A percentile compares a stretch with the other conserved stretches of the same genome.
Evolutionary conservation across 345 rosid genomes (phyloP).

Genomic region (Diplotaxis tenuifolia): DNA sequence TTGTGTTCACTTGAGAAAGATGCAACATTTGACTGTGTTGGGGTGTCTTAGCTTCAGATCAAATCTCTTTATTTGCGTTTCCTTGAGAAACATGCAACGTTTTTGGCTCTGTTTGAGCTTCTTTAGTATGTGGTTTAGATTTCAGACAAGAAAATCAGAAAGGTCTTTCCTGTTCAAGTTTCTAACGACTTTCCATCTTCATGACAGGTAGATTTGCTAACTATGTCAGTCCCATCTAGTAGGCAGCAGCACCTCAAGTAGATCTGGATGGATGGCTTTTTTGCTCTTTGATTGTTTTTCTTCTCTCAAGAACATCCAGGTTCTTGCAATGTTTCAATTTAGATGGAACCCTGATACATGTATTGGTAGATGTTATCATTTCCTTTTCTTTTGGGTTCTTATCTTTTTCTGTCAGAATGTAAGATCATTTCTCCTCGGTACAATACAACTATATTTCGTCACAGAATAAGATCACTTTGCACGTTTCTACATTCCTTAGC

Average conservation of each 20-base stretch:
- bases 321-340: constrained; percentile 22
- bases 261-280: constrained; percentile 10
- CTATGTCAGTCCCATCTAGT: constrained; percentile 81
- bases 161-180: neutral
- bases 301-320: constrained; percentile 16
- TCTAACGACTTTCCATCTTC: neutral
- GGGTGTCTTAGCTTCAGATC: neutral
- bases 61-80: neutral
- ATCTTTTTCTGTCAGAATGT: constrained; percentile 17
- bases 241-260: constrained; percentile 4
- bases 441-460: neutral
- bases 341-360: neutral
- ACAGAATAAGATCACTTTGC: constrained; percentile 2
- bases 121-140: neutral
- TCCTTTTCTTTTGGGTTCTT: neutral
- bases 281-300: constrained; percentile 3
- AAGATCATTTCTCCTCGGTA: neutral
- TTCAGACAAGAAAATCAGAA: neutral
- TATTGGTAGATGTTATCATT: constrained; percentile 6
- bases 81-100: neutral
- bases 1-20: neutral
- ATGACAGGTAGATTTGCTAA: constrained; percentile 73
- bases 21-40: neutral
- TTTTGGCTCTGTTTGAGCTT: neutral
- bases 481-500: neutral